Evolutionary conservation across 345 rosid genomes (phyloP), one percentile per base, ranked within the genome.

Genomic region (Eucalyptus tenuipes): DNA sequence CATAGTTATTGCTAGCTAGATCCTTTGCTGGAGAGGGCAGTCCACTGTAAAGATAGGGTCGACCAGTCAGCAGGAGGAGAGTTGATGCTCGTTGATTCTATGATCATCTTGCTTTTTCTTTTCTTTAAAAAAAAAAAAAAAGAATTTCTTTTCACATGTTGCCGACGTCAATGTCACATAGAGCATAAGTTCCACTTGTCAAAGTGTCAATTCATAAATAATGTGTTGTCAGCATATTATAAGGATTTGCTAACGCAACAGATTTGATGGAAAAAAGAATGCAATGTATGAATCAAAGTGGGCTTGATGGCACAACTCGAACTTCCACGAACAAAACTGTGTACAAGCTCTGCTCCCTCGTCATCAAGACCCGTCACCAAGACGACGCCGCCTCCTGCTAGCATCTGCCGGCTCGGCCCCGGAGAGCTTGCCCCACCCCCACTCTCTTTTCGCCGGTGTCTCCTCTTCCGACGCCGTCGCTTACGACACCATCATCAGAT

Each of bases 401-500:
- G 79, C 82, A 27, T 87, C 86, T 53, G 87, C 88, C 40, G 93
- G 93, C 86, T 45, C 84, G 10, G 88, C 91, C n/a, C 92, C 93
- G 88, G 57, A 71, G 49, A 85, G 89, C 88, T 89, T 90, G 64
- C 66, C 94, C 86, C 88, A 90, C 27, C 91, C 94, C 10, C 90
- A 90, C 59, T 85, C 88, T 86, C 82, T 92, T 88, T 90, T 91
- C 87, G 88, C 87, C 87, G 75, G 49, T 89, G 59, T 89, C 88
- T 87, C 86, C 4, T 91, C 84, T 8, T 92, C 90, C 27, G 91
- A 90, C 88, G 90, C 94, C 27, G 91, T 94, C 79, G 90, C 91
- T 40, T 94, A 89, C 93, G 92, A 94, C 90, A 93, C 92, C 66
- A 66, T 93, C 87, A 93, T 94, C 89, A 88, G 93, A 75, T 86